Percentiles rank a stretch among this genome's conserved stretches.
Conservation (phyloP, 78 protist genomes). For the Dictyostelium purpureum region DNA sequence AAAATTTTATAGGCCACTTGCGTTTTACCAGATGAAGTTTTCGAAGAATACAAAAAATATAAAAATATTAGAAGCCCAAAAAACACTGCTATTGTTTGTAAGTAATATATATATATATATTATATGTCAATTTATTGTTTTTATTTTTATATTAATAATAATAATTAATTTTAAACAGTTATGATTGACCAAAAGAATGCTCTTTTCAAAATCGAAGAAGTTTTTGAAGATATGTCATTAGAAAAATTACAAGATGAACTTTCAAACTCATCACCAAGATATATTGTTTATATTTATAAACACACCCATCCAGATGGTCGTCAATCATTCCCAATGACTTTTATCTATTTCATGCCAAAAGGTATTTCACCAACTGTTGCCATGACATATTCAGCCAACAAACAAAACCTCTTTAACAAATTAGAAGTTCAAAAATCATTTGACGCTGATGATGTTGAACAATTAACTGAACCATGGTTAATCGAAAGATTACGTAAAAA, state of each 20-base stretch:
- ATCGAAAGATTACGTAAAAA: conserved; percentile 73
- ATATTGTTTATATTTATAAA: conserved; percentile 70
- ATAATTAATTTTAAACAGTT: not conserved
- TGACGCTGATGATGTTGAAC: conserved; percentile 42
- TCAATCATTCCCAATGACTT: conserved; percentile 74
- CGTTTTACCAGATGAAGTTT: not conserved
- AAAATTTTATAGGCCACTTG: conserved; percentile 41
- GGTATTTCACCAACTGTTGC: conserved; percentile 76
- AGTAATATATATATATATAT: not conserved
- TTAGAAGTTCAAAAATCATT: conserved; percentile 75
- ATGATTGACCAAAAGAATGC: conserved; percentile 24
- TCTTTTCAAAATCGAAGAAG: conserved; percentile 41
- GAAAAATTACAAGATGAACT: conserved; percentile 80
- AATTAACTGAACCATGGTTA: conserved; percentile 81
- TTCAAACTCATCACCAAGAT: conserved; percentile 78
- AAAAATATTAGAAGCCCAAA: conserved; percentile 21
- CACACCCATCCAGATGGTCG: conserved; percentile 85
- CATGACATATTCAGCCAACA: conserved; percentile 83
- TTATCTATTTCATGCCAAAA: conserved; percentile 83
- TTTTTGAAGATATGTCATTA: conserved; percentile 44
- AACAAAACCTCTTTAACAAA: conserved; percentile 9
- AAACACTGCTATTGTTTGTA: conserved; percentile 64
- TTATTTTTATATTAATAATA: not conserved
- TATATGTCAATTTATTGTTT: not conserved
- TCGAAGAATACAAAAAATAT: conserved; percentile 40